These are phyloP conservation scores for Spathaspora boniae DNA, from an alignment of 805 yeast genomes.

Conservation along the genomic window DNA sequence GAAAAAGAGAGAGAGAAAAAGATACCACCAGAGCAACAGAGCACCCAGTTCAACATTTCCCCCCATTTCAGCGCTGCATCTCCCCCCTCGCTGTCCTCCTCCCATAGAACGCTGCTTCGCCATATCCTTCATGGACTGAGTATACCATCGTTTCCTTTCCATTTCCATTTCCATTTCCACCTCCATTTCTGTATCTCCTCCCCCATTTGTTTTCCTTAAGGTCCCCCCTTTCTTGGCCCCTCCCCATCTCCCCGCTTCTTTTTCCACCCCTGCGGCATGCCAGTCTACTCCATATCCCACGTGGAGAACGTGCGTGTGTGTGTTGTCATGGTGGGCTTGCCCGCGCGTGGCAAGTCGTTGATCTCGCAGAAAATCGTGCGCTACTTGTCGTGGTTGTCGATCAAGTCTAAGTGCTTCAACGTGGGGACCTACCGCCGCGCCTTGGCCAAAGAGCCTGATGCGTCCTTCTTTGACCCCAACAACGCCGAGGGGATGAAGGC, in stretches of 20 bases:
- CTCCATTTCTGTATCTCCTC: no score
- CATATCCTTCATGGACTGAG: no score
- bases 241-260: no score
- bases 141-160: no score
- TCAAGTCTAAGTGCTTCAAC: conserved; percentile 81
- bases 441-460: conserved; percentile 46
- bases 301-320: conserved; percentile 75
- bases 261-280: conserved; percentile 38
- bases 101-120: no score
- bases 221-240: not conserved
- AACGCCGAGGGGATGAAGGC: conserved; percentile 63
- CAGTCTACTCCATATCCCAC: conserved; percentile 54
- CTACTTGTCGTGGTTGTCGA: conserved; percentile 88
- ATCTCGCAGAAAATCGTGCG: conserved; percentile 93
- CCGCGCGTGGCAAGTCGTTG: conserved; percentile 91
- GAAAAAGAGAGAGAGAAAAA: no score
- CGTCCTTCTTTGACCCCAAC: conserved; percentile 70
- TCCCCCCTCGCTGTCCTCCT: no score
- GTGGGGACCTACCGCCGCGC: conserved; percentile 83
- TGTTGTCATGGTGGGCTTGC: conserved; percentile 85
- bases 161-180: no score
- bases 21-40: no score
- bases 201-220: not conserved
- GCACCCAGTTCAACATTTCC: no score
- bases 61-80: no score